phyloP scores from a whole-genome alignment of 2,329 filamentous ascomycete species.

The Calonectria hongkongensis region DNA sequence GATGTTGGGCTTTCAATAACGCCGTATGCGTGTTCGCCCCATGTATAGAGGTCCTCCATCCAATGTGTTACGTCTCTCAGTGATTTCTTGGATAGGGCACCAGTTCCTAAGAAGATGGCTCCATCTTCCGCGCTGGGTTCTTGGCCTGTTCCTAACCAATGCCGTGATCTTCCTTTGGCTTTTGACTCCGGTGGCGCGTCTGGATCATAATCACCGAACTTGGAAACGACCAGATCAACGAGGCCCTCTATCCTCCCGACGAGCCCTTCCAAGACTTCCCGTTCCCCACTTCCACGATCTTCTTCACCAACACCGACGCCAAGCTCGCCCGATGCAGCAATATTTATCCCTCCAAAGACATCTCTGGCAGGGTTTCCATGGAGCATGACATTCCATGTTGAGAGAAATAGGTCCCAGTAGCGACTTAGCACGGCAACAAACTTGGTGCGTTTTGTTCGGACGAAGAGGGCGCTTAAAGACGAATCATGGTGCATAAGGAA shows the following conservation, averaged over 20 bases:
- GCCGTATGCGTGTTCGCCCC: constrained; percentile 90
- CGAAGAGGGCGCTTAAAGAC: constrained; percentile 82
- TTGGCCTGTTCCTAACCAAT: constrained; percentile 85
- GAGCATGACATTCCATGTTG: constrained; percentile 91
- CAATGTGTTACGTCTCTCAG: constrained; percentile 85
- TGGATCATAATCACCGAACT: constrained; percentile 78
- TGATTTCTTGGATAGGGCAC: constrained; percentile 82
- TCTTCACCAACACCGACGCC: constrained; percentile 97
- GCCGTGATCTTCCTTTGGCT: constrained; percentile 50
- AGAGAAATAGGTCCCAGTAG: constrained; percentile 85
- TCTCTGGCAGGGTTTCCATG: constrained; percentile 90
- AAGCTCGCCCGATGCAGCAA: constrained; percentile 92
- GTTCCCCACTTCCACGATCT: constrained; percentile 93
- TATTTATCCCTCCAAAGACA: constrained; percentile 88
- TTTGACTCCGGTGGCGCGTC: constrained; percentile 50
- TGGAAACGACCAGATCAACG: constrained; percentile 90
- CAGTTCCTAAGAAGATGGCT: constrained; percentile 88
- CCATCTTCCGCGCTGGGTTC: constrained; percentile 85
- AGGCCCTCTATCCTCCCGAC: constrained; percentile 87
- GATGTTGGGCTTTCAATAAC: constrained; percentile 86
- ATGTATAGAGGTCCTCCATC: constrained; percentile 91
- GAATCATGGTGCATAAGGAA: constrained; percentile 92
- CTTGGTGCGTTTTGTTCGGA: constrained; percentile 76
- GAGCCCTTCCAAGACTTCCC: constrained; percentile 94
- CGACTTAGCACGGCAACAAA: constrained; percentile 84